A percentile compares a stretch with the other conserved stretches of the same genome.
Conservation (phyloP, 257 asterid genomes). For the Ajuga chamaepitys region DNA sequence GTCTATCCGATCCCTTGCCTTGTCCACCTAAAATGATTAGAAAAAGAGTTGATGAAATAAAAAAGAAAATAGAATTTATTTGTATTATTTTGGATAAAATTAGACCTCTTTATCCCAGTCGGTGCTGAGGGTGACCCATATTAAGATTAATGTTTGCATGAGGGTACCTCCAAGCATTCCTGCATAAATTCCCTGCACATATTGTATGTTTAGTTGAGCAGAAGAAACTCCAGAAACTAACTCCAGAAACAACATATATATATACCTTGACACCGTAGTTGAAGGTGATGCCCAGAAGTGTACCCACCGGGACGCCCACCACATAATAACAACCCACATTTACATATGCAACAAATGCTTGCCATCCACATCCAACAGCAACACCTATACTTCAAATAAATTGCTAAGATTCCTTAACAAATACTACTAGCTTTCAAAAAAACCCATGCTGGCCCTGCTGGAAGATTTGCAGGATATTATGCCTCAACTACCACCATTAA, state of each 20-base stretch:
- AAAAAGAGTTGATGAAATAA: too few relatives aligned
- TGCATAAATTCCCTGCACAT: constrained; percentile 59
- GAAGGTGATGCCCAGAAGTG: constrained; percentile 47
- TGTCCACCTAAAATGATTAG: constrained; percentile 29
- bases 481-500: too few relatives aligned
- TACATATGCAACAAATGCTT: constrained; percentile 65
- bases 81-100: too few relatives aligned
- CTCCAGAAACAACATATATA: background rate
- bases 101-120: constrained; percentile 61
- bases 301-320: constrained; percentile 37
- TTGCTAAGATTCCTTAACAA: background rate
- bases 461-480: too few relatives aligned
- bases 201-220: background rate
- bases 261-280: constrained; percentile 57
- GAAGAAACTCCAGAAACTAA: background rate
- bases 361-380: constrained; percentile 89
- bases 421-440: background rate
- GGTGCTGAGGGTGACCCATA: constrained; percentile 51
- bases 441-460: too few relatives aligned
- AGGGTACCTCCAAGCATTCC: constrained; percentile 62
- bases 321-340: constrained; percentile 52
- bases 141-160: constrained; percentile 50
- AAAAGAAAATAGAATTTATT: too few relatives aligned
- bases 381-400: constrained; percentile 31
- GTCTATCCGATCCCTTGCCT: constrained; percentile 22